These are phyloP conservation scores for Lactifluus pinguis DNA, from an alignment of 768 basidiomycete species.

Conservation along the genomic window DNA sequence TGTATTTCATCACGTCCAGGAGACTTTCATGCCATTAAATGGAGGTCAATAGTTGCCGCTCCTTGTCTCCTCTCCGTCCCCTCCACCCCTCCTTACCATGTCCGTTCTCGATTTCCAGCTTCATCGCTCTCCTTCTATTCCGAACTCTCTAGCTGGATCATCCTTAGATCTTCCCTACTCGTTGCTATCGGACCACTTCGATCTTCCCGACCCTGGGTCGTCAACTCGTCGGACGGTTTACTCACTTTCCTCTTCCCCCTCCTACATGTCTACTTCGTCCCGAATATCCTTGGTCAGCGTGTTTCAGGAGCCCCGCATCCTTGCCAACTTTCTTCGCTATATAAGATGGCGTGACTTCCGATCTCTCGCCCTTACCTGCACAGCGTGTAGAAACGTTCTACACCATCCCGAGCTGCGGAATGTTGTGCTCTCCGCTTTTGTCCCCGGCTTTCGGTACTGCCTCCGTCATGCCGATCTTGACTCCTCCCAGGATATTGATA, in stretches of 20 bases:
- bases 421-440: slow-evolving; percentile 37
- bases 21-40: not conserved
- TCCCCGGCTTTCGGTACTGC: slow-evolving; percentile 48
- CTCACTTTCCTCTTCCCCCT: not conserved
- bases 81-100: not conserved
- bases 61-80: not conserved
- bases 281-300: slow-evolving; percentile 22
- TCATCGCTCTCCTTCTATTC: not conserved
- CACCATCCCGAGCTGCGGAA: slow-evolving; percentile 28
- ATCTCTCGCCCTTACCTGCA: slow-evolving; percentile 30
- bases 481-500: slow-evolving; percentile 37
- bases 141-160: not conserved
- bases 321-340: slow-evolving; percentile 27
- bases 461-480: slow-evolving; percentile 33
- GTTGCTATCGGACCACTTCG: not conserved
- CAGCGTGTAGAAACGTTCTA: slow-evolving; percentile 29
- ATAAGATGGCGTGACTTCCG: slow-evolving; percentile 35
- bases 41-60: not conserved
- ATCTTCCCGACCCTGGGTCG: not conserved
- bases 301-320: slow-evolving; percentile 29
- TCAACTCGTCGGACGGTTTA: not conserved
- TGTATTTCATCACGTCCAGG: not conserved
- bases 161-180: not conserved
- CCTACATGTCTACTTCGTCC: not conserved
- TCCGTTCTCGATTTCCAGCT: not conserved